These are phyloP conservation scores for Elsinoe necatrix DNA, from an alignment of 2,329 filamentous ascomycete species.

Conservation along the genomic window DNA sequence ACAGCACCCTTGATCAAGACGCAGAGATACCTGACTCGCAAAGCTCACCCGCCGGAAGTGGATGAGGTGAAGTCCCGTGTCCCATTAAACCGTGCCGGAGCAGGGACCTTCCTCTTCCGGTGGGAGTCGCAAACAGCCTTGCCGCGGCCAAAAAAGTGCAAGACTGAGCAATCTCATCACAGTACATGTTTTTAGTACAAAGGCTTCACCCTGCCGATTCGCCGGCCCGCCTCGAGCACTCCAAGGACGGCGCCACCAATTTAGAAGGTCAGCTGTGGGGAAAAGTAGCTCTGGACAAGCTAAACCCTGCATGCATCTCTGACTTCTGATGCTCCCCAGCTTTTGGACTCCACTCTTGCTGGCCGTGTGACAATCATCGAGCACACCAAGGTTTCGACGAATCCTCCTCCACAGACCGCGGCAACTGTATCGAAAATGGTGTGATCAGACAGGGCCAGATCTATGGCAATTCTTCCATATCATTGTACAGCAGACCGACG, in stretches of 20 bases:
- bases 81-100: neutral
- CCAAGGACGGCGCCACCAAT: neutral
- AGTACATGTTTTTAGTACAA: conserved; percentile 5
- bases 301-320: conserved; percentile 4
- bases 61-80: neutral
- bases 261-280: conserved; percentile 1
- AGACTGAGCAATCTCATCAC: neutral
- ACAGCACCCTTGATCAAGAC: neutral
- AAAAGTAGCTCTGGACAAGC: neutral
- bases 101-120: conserved; percentile 6
- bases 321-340: conserved; percentile 6
- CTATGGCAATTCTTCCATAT: conserved; percentile 8
- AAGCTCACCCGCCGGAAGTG: conserved; percentile 2
- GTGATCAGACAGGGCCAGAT: neutral
- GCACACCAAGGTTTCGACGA: conserved; percentile 4
- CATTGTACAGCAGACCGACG: neutral
- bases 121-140: neutral
- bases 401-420: neutral
- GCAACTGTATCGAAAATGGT: neutral
- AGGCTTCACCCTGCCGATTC: neutral
- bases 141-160: neutral
- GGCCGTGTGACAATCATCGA: conserved; percentile 4
- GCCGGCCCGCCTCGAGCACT: neutral
- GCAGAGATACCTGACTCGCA: neutral
- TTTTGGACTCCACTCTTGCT: conserved; percentile 10